phyloP scores from a whole-genome alignment of 805 yeast genomes.

The Yarrowia osloensis region DNA sequence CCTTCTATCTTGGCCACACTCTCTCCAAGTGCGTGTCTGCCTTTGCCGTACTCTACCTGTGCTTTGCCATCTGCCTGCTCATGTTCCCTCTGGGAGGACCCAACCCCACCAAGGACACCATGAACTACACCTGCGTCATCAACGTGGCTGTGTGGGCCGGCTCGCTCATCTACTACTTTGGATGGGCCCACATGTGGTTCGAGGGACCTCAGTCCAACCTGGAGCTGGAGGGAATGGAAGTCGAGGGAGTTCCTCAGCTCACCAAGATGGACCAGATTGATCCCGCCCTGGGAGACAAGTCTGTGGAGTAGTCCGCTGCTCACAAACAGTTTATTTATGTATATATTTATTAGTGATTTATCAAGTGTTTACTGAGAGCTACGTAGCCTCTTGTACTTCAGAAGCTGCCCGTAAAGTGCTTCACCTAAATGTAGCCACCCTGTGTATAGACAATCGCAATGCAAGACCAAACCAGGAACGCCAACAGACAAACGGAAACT shows the following conservation, averaged over 20 bases:
- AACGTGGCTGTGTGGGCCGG: conserved; percentile 62
- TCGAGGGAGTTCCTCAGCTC: not conserved
- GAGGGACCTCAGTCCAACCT: conserved; percentile 53
- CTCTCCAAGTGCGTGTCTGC: conserved; percentile 50
- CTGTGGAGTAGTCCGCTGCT: not conserved
- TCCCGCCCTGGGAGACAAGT: not conserved
- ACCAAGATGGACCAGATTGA: not conserved
- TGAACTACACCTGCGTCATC: conserved; percentile 70
- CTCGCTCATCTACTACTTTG: conserved; percentile 53
- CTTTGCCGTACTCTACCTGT: conserved; percentile 53
- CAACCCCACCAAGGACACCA: conserved; percentile 45
- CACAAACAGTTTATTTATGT: not conserved
- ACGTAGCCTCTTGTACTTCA: too few relatives aligned
- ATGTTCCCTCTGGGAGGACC: conserved; percentile 57
- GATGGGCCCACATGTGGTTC: conserved; percentile 56
- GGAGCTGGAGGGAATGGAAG: conserved; percentile 21
- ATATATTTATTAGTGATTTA: not conserved
- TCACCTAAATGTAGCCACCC: too few relatives aligned
- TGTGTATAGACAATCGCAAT: too few relatives aligned
- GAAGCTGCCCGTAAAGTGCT: too few relatives aligned
- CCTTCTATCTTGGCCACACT: conserved; percentile 59
- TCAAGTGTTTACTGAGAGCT: too few relatives aligned
- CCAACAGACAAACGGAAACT: too few relatives aligned
- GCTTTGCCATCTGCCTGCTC: conserved; percentile 55
- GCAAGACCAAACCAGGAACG: too few relatives aligned